Percentiles rank a stretch among this genome's conserved stretches.
These are phyloP conservation scores for Xylaria sp. DNA, from an alignment of 2,329 filamentous ascomycete genomes.

Conservation along the genomic window DNA sequence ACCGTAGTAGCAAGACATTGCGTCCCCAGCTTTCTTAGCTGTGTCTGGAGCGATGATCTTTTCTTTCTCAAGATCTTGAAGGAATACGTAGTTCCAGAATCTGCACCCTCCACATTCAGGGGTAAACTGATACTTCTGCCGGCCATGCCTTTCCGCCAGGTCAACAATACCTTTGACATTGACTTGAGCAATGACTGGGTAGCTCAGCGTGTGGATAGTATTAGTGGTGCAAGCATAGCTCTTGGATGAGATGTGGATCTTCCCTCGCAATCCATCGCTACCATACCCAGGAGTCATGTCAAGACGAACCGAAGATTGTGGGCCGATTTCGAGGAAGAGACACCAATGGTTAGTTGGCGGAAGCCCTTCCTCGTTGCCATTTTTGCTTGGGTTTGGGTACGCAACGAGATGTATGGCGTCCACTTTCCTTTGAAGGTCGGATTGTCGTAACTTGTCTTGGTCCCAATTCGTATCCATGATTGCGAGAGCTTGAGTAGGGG, in stretches of 20 bases:
- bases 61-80: background rate
- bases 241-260: conserved; percentile 1
- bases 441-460: background rate
- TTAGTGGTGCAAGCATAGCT: background rate
- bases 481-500: no score
- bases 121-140: background rate
- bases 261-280: background rate
- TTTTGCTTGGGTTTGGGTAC: background rate
- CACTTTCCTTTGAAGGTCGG: background rate
- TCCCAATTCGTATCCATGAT: conserved; percentile 1
- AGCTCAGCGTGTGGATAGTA: background rate
- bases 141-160: background rate
- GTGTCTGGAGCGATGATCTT: background rate
- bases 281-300: conserved; percentile 13
- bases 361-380: background rate
- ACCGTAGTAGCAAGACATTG: background rate
- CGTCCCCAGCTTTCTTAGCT: background rate
- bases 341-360: background rate
- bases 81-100: conserved; percentile 5
- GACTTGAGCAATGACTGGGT: background rate
- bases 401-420: conserved; percentile 1
- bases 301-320: background rate
- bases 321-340: background rate
- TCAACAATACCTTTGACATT: background rate
- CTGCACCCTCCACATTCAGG: background rate